phyloP scores from a whole-genome alignment of 768 basidiomycete genomes.

The Trametes cubensis region DNA sequence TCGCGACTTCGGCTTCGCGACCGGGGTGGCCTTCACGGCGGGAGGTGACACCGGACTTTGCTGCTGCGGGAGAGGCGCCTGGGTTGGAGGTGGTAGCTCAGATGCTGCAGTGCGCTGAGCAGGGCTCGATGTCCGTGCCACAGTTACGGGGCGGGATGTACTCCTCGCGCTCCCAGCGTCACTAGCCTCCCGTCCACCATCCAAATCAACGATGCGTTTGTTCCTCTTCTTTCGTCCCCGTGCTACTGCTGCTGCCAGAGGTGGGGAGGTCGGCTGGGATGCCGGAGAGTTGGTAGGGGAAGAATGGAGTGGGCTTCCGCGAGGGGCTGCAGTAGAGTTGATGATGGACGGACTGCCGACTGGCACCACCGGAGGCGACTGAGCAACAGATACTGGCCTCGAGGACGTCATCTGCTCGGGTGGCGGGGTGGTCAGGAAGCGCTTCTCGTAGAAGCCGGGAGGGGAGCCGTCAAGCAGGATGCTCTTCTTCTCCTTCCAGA shows the following conservation, averaged over 20 bases:
- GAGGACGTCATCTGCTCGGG: slow-evolving; percentile 56
- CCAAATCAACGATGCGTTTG: slow-evolving; percentile 80
- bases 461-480: slow-evolving; percentile 74
- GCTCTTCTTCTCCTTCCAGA: slow-evolving; percentile 80
- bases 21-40: slow-evolving; percentile 28
- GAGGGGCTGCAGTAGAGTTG: slow-evolving; percentile 10
- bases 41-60: neutral
- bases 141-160: slow-evolving; percentile 24
- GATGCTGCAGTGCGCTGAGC: slow-evolving; percentile 8
- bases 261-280: slow-evolving; percentile 49
- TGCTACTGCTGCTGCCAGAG: slow-evolving; percentile 42
- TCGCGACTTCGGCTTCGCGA: slow-evolving; percentile 33
- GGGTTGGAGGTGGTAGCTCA: slow-evolving; percentile 9
- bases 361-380: slow-evolving; percentile 64
- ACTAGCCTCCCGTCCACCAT: slow-evolving; percentile 47
- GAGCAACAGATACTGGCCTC: slow-evolving; percentile 49
- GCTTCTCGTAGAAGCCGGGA: slow-evolving; percentile 74
- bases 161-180: slow-evolving; percentile 34
- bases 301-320: slow-evolving; percentile 30
- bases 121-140: slow-evolving; percentile 24
- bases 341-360: slow-evolving; percentile 43
- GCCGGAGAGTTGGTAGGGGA: slow-evolving; percentile 41
- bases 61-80: neutral
- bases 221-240: slow-evolving; percentile 60
- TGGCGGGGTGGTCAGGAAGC: slow-evolving; percentile 52